Percentiles rank a stretch among this genome's conserved stretches.
These are phyloP conservation scores for Candida ulmi DNA, from an alignment of 805 yeast genomes.

Conservation along the genomic window DNA sequence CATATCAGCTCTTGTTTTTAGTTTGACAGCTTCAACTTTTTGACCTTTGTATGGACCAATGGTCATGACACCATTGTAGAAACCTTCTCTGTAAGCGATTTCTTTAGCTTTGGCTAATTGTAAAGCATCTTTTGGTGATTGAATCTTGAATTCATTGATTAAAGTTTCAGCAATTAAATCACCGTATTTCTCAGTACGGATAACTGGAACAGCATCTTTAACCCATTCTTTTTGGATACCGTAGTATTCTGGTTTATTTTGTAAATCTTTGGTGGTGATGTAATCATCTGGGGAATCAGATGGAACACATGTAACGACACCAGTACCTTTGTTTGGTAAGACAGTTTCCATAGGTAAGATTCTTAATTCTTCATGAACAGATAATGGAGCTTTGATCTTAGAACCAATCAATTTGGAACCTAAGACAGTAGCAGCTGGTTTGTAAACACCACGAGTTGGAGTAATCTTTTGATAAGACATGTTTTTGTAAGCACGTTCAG, in stretches of 20 bases:
- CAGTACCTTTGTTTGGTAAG: slow-evolving; percentile 93
- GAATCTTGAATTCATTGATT: slow-evolving; percentile 83
- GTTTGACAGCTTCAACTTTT: slow-evolving; percentile 87
- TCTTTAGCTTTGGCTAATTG: slow-evolving; percentile 91
- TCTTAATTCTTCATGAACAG: slow-evolving; percentile 63
- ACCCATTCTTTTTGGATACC: slow-evolving; percentile 86
- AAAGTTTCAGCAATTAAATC: slow-evolving; percentile 79
- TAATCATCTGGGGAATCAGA: slow-evolving; percentile 98
- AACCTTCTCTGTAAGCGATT: slow-evolving; percentile 93
- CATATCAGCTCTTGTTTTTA: slow-evolving; percentile 78
- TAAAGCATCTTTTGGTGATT: slow-evolving; percentile 87
- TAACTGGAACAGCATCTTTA: slow-evolving; percentile 64
- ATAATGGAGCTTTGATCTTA: slow-evolving; percentile 77
- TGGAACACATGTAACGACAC: slow-evolving; percentile 98
- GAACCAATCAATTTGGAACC: slow-evolving; percentile 84
- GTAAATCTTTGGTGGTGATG: slow-evolving; percentile 78
- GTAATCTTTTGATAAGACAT: slow-evolving; percentile 94
- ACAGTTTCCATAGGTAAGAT: slow-evolving; percentile 98
- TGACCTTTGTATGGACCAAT: slow-evolving; percentile 82
- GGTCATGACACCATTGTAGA: slow-evolving; percentile 79
- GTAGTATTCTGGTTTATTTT: slow-evolving; percentile 87
- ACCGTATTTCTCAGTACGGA: slow-evolving; percentile 82
- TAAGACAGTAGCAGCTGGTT: slow-evolving; percentile 49
- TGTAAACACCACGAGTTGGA: slow-evolving; percentile 77
- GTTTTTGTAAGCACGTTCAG: slow-evolving; percentile 94